Evolutionary conservation across 2,329 filamentous ascomycete genomes (phyloP).

Genomic region (Calonectria honghensis): DNA sequence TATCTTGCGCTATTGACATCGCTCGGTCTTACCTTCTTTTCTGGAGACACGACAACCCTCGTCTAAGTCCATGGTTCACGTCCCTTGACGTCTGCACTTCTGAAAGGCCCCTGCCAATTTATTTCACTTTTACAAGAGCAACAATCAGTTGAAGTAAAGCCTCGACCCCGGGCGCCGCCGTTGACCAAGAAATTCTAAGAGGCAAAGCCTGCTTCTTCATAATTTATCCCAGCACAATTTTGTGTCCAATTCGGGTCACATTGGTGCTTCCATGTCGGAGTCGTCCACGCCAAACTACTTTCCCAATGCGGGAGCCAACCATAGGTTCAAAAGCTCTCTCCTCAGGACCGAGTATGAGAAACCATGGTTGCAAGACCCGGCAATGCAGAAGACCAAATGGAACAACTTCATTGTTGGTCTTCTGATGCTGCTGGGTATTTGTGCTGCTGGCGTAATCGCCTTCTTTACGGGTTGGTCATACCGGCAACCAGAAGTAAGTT

Average conservation of each 20-base stretch:
- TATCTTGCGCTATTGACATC: background rate
- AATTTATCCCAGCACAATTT: background rate
- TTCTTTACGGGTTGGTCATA: conserved; percentile 57
- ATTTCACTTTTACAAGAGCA: background rate
- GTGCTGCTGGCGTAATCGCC: conserved; percentile 58
- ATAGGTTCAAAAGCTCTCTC: conserved; percentile 29
- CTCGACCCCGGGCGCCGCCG: background rate
- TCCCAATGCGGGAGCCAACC: conserved; percentile 4
- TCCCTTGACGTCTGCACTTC: background rate
- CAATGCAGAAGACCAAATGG: conserved; percentile 58
- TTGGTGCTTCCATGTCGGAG: conserved; percentile 15
- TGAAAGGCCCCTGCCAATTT: background rate
- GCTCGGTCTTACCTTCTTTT: background rate
- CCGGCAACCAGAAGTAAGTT: conserved; percentile 47
- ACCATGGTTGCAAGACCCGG: conserved; percentile 61
- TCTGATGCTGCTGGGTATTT: conserved; percentile 59
- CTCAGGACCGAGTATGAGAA: conserved; percentile 58
- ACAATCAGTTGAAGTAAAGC: background rate
- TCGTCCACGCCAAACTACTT: conserved; percentile 14
- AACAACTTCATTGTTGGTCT: conserved; percentile 60
- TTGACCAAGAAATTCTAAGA: background rate
- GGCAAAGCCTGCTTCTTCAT: background rate
- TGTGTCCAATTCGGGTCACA: background rate
- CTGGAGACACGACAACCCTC: background rate
- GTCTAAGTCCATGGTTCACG: too few relatives aligned